Evolutionary conservation across 768 basidiomycete genomes (phyloP), one percentile per base, ranked within the genome.

Genomic region (Rossbeevera mucosa): DNA sequence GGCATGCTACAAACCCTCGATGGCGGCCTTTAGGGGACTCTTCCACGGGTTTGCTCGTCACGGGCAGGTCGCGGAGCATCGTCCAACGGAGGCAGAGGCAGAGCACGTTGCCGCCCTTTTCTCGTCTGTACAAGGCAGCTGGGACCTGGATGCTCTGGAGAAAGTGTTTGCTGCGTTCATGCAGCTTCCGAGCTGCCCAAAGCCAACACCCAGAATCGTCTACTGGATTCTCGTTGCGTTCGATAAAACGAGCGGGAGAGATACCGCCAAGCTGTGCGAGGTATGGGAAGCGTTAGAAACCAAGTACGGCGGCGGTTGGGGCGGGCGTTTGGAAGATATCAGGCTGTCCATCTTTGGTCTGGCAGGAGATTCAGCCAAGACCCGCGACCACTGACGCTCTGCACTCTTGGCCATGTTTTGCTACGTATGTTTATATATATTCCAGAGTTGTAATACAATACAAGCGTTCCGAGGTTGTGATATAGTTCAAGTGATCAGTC

Each of bases 1-100:
- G 2, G 53, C 51, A 11, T 61, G 62, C 7, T 78, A 75, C 50
- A 66, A 62, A 22, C 80, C 80, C 3, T 79, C 74, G 1, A 62
- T 80, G 44, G 67, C 77, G 20, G 72, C 81, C 28, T 93, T 85
- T 65, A 81, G 88, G 20, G 80, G 80, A 16, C 64, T 94, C 36
- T 91, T 94, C 62, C 75, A 86, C 16, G 90, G 88, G 1, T 93
- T 91, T 64, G 72, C 75, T 7, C 79, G 78, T 11, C 82, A 88
- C 58, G 87, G 79, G 22, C 52, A 48, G 33, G 56, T 69, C 25
- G 61, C 67, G 40, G 50, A 42, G 4, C 47, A 55, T 20, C 24
- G 24, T n/a, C 11, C 21, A 7, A 28, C 16, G 30, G 48, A 40
- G 5, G 28, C 50, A 40, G 55, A 33, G 43, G 40, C 50, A 36